Evolutionary conservation across 2,329 filamentous ascomycete species (phyloP).

Genomic region (Taxawa tesnikishii): DNA sequence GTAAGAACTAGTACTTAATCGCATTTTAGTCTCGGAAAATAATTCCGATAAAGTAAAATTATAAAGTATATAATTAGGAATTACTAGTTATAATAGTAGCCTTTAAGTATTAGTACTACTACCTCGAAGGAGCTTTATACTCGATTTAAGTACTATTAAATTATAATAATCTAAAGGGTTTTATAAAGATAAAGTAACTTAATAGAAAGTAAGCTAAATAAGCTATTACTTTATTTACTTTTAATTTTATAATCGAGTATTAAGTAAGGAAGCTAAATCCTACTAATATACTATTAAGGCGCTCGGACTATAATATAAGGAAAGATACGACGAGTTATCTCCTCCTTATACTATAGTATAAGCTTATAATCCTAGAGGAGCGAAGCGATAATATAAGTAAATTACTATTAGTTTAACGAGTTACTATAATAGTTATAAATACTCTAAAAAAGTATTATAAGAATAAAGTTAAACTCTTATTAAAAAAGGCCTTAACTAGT

Average conservation of each 20-base stretch:
- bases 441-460: too few relatives aligned
- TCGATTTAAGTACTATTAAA: slow-evolving; percentile 2
- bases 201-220: slow-evolving; percentile 4
- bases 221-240: slow-evolving; percentile 5
- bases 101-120: slow-evolving; percentile 8
- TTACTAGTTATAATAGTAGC: slow-evolving; percentile 7
- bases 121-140: slow-evolving; percentile 5
- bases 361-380: too few relatives aligned
- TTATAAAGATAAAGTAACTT: slow-evolving; percentile 2
- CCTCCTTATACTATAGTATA: background rate
- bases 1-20: slow-evolving; percentile 2
- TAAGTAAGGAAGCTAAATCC: slow-evolving; percentile 3
- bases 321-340: background rate
- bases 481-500: too few relatives aligned
- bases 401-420: too few relatives aligned
- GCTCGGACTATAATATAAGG: background rate
- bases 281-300: slow-evolving; percentile 3
- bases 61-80: slow-evolving; percentile 8
- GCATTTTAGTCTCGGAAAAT: slow-evolving; percentile 5
- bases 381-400: too few relatives aligned
- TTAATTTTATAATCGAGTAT: slow-evolving; percentile 7
- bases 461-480: too few relatives aligned
- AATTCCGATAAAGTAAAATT: slow-evolving; percentile 4
- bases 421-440: too few relatives aligned
- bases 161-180: slow-evolving; percentile 7